Evolutionary conservation across 2,329 filamentous ascomycete species (phyloP).

Genomic region (Dissoconium aciculare): DNA sequence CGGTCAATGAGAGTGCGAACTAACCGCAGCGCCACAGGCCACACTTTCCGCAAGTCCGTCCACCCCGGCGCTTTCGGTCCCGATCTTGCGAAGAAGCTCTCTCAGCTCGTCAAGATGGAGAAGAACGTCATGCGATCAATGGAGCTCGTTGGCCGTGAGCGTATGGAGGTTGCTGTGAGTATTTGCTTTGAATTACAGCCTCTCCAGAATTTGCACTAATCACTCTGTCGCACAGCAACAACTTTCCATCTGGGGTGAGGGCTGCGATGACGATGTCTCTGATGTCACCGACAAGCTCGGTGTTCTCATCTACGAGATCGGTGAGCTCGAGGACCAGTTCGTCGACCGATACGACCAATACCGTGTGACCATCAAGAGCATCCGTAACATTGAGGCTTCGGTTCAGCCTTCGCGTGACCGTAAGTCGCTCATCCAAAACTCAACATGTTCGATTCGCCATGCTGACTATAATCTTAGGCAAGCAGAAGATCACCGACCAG

Average conservation of each 20-base stretch:
- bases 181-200: not conserved
- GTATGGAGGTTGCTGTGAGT: constrained; percentile 95
- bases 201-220: not conserved
- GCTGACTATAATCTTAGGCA: constrained; percentile 43
- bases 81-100: constrained; percentile 93
- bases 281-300: constrained; percentile 98
- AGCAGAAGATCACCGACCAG: constrained; percentile 98
- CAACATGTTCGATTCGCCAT: not conserved
- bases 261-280: constrained; percentile 90
- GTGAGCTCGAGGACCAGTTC: constrained; percentile 94
- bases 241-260: constrained; percentile 95
- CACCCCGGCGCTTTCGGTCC: constrained; percentile 60
- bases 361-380: constrained; percentile 97
- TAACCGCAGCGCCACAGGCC: constrained; percentile 44
- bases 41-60: constrained; percentile 57
- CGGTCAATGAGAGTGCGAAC: too few species aligned
- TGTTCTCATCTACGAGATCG: constrained; percentile 94
- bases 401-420: constrained; percentile 96
- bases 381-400: constrained; percentile 96
- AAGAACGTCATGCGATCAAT: constrained; percentile 99
- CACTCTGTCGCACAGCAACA: constrained; percentile 64
- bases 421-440: constrained; percentile 34
- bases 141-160: constrained; percentile 84
- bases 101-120: constrained; percentile 98
- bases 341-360: constrained; percentile 99